These are phyloP conservation scores for Alternaria infectoria DNA, from an alignment of 2,329 filamentous ascomycete species.

Conservation along the genomic window DNA sequence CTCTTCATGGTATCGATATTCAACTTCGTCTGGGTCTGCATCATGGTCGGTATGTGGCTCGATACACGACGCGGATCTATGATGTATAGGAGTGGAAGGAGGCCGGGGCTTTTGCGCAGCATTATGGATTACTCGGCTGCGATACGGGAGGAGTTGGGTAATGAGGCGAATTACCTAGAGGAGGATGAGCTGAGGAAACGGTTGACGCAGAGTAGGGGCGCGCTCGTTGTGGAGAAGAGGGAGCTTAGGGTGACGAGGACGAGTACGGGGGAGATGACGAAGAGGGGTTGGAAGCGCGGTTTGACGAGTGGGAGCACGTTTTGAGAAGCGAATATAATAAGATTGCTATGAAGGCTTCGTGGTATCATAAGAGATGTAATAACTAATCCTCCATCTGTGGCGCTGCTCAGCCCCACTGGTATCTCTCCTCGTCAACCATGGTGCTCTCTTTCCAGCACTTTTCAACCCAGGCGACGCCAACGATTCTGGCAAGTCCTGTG, in stretches of 20 bases:
- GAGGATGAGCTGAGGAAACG: constrained; percentile 30
- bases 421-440: constrained; percentile 70
- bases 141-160: constrained; percentile 37
- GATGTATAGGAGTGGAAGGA: constrained; percentile 38
- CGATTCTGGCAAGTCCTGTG: constrained; percentile 68
- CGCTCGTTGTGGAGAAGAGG: constrained; percentile 29
- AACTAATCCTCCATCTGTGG: background rate
- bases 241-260: constrained; percentile 34
- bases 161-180: constrained; percentile 19
- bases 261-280: constrained; percentile 6
- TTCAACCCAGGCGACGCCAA: constrained; percentile 74
- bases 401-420: constrained; percentile 38
- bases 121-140: constrained; percentile 35
- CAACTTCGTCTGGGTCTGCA: constrained; percentile 41
- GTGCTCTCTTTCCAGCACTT: constrained; percentile 82
- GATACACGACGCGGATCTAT: constrained; percentile 34
- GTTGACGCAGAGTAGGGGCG: constrained; percentile 28
- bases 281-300: constrained; percentile 25
- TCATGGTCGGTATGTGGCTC: constrained; percentile 44
- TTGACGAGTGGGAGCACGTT: constrained; percentile 40
- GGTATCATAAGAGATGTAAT: background rate
- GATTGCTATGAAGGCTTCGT: background rate
- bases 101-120: constrained; percentile 38
- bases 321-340: constrained; percentile 12
- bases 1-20: constrained; percentile 44